phyloP scores from a whole-genome alignment of 2,329 filamentous ascomycete genomes.

The Penicillium sp. region DNA sequence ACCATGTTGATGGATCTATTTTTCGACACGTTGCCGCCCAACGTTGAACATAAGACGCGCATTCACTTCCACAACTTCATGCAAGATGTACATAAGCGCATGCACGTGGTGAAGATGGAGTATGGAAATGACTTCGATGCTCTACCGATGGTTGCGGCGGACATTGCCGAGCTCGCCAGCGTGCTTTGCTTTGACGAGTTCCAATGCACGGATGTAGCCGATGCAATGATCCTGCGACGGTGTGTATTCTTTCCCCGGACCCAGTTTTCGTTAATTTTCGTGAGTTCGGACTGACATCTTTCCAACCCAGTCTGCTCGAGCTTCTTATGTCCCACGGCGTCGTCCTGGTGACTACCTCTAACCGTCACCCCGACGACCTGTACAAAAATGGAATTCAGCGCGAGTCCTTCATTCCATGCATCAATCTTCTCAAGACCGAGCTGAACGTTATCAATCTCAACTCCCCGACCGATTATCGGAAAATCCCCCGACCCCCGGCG shows the following conservation, averaged over 20 bases:
- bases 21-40: slow-evolving; percentile 80
- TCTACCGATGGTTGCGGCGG: slow-evolving; percentile 88
- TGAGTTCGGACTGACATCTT: slow-evolving; percentile 22
- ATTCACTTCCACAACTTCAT: slow-evolving; percentile 99
- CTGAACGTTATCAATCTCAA: slow-evolving; percentile 91
- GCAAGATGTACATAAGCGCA: slow-evolving; percentile 89
- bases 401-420: slow-evolving; percentile 91
- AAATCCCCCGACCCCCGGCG: slow-evolving; percentile 86
- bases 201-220: slow-evolving; percentile 95
- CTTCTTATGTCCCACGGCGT: slow-evolving; percentile 94
- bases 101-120: slow-evolving; percentile 85
- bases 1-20: slow-evolving; percentile 99
- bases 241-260: slow-evolving; percentile 32
- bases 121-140: slow-evolving; percentile 87
- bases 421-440: slow-evolving; percentile 79
- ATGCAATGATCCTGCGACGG: slow-evolving; percentile 93
- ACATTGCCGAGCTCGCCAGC: slow-evolving; percentile 78
- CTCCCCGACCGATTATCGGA: slow-evolving; percentile 93
- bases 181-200: slow-evolving; percentile 98
- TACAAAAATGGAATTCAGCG: slow-evolving; percentile 98
- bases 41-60: slow-evolving; percentile 76
- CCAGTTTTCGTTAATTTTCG: neutral
- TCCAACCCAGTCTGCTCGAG: slow-evolving; percentile 64
- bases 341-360: slow-evolving; percentile 91
- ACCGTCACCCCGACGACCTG: slow-evolving; percentile 90